phyloP scores from a whole-genome alignment of 768 basidiomycete species.

The Omphalotus guepiniiformis region DNA sequence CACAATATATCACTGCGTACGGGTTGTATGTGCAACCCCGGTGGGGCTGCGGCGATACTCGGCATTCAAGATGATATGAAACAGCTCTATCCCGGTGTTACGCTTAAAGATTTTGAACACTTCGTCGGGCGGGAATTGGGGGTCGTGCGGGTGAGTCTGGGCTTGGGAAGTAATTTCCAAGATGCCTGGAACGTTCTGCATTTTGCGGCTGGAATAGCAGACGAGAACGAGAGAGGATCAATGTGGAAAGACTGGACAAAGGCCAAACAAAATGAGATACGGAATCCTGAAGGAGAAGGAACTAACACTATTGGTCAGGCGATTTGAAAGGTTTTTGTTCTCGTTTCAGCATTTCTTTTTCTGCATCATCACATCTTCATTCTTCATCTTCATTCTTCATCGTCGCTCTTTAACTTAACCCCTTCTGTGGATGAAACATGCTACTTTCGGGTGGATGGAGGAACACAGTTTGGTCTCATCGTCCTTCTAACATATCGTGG shows the following conservation, averaged over 20 bases:
- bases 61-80: slow-evolving; percentile 65
- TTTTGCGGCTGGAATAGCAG: slow-evolving; percentile 25
- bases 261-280: background rate
- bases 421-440: no score
- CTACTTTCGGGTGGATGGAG: no score
- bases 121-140: slow-evolving; percentile 65
- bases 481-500: no score
- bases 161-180: slow-evolving; percentile 73
- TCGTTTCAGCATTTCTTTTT: background rate
- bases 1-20: slow-evolving; percentile 73
- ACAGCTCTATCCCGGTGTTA: slow-evolving; percentile 52
- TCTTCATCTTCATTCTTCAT: background rate
- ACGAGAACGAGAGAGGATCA: background rate
- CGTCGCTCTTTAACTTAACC: background rate
- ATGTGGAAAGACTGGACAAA: slow-evolving; percentile 5
- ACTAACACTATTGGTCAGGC: background rate
- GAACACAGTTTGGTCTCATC: no score
- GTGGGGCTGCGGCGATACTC: slow-evolving; percentile 70
- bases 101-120: slow-evolving; percentile 57
- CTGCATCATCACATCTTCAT: background rate
- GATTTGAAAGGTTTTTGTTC: background rate
- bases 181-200: slow-evolving; percentile 61
- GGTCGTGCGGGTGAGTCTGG: slow-evolving; percentile 73
- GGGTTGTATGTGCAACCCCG: slow-evolving; percentile 88
- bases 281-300: no score